Base-by-base conservation (phyloP, 345 rosid genomes). In the Salix caprea region DNA sequence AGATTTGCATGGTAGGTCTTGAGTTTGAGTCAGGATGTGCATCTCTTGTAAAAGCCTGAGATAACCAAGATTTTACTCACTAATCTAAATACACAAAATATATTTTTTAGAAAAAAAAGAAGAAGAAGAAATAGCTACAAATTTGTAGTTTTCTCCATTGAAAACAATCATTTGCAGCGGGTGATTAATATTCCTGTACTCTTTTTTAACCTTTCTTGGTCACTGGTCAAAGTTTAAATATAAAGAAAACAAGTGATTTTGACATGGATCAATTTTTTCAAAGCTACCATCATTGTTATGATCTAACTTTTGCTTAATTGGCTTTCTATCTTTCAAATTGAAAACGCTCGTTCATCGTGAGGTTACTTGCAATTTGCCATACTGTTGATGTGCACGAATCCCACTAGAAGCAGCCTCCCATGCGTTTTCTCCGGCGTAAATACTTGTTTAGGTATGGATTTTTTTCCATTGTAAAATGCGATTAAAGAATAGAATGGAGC, bases 11-110 rank as follows among this genome's bases (percentile, higher is more conserved):
- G 32, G 0, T 0, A 30, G 0, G 0, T 30, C 0, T 30, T 30
- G 4, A 30, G 0, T 3, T 3, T 4, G 4, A 30, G 4, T 30
- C 2, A 30, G 32, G 4, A 0, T 0, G 0, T 30, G 0, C 0
- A 30, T 0, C 0, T 30, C 0, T 30, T 30, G 0, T 30, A 30
- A 30, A 0, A 30, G 0, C 0, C 4, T 0, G 0, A 30, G 4
- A 3, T 0, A 30, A 30, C 0, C 0, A 2, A 30, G 0, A 30
- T 30, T 30, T 30, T n/a, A n/a, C n/a, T n/a, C n/a, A n/a, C n/a
- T n/a, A n/a, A n/a, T n/a, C n/a, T n/a, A n/a, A n/a, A n/a, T n/a
- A n/a, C 4, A 30, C 4, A 30, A 30, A 30, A 30, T 30, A 0
- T 2, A 0, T 30, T 30, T 2, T 30, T 3, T 0, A 30, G 4